A percentile compares a stretch with the other conserved stretches of the same genome.
Evolutionary conservation across 2,329 filamentous ascomycete genomes (phyloP).

Genomic region (Mollisia scopiformis): DNA sequence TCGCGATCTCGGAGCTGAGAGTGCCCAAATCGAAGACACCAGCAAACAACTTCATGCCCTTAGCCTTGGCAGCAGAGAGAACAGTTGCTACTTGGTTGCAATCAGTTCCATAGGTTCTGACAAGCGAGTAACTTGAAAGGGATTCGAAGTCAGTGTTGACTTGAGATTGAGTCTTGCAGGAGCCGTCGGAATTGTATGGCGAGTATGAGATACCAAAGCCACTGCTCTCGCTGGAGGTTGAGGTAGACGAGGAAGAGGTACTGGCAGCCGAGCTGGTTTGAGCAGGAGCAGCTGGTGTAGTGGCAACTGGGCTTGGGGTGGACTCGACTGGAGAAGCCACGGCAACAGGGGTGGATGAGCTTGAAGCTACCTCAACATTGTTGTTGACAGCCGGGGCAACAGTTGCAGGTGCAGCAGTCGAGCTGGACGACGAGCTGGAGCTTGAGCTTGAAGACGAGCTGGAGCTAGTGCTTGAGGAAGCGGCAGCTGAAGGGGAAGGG

Average conservation of each 20-base stretch:
- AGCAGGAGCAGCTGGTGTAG: neutral
- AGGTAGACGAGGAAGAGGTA: conserved; percentile 12
- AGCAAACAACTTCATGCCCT: conserved; percentile 71
- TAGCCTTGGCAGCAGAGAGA: conserved; percentile 62
- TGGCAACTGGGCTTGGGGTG: neutral
- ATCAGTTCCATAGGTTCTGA: conserved; percentile 81
- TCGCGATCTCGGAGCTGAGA: conserved; percentile 58
- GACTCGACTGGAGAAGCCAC: conserved; percentile 1
- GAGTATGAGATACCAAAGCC: conserved; percentile 58
- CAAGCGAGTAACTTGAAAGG: conserved; percentile 58
- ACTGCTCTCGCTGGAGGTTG: conserved; percentile 17
- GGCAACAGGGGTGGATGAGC: neutral
- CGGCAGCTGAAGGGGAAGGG: neutral
- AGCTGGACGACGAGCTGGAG: neutral
- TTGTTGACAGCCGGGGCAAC: neutral
- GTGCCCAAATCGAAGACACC: conserved; percentile 70
- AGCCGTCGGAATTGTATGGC: conserved; percentile 56
- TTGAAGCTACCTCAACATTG: neutral
- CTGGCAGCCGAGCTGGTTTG: neutral
- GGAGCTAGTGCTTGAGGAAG: conserved; percentile 5
- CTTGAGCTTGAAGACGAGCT: neutral
- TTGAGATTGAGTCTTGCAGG: conserved; percentile 68
- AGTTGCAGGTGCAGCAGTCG: neutral
- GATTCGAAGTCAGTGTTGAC: conserved; percentile 66
- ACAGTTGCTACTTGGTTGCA: conserved; percentile 72